phyloP scores from a whole-genome alignment of 805 yeast species.

The Ogataea angusta region DNA sequence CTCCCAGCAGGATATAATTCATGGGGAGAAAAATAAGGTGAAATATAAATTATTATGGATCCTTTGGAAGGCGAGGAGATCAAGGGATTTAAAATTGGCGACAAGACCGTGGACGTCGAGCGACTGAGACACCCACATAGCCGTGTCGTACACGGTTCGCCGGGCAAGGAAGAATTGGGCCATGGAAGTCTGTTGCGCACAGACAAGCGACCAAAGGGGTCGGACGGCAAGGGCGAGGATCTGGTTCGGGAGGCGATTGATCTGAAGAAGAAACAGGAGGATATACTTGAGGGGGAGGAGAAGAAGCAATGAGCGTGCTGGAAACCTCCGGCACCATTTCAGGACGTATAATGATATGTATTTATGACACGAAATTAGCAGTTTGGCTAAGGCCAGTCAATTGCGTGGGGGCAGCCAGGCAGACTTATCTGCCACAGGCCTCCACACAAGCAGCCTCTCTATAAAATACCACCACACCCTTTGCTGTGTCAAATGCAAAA shows the following conservation, averaged over 20 bases:
- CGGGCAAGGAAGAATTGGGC: neutral
- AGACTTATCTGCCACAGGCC: too few species aligned
- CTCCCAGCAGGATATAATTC: conserved; percentile 17
- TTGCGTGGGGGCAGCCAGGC: too few species aligned
- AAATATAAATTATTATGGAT: conserved; percentile 5
- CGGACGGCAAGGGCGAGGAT: neutral
- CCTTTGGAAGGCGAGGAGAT: conserved; percentile 9
- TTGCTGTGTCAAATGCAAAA: too few species aligned
- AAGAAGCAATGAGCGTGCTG: neutral
- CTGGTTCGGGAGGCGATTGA: neutral
- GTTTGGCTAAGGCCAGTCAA: too few species aligned
- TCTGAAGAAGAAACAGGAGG: neutral
- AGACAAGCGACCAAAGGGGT: conserved; percentile 6
- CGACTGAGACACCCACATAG: conserved; percentile 6
- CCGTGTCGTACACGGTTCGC: neutral
- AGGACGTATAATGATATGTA: too few species aligned
- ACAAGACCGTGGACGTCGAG: conserved; percentile 5
- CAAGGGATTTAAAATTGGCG: conserved; percentile 8
- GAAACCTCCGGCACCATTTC: too few species aligned
- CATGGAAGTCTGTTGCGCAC: conserved; percentile 8
- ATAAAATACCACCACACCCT: too few species aligned
- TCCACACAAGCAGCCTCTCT: too few species aligned
- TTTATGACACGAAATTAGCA: too few species aligned
- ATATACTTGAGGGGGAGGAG: neutral
- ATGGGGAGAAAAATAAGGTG: conserved; percentile 2